Base-by-base conservation (phyloP, 106 monocot species). In the Gastrodia elata region DNA sequence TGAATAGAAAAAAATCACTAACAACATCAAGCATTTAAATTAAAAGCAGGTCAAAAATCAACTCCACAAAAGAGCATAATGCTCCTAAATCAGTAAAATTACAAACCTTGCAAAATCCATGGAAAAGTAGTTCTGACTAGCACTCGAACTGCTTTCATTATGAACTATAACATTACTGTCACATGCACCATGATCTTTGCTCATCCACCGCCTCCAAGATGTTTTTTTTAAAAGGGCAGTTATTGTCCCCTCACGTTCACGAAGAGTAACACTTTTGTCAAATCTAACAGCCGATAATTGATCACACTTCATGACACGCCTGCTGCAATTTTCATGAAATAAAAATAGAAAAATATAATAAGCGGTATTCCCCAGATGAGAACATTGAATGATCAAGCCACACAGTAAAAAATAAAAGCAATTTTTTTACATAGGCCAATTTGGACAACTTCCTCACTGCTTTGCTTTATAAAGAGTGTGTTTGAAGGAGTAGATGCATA, bases 21-120 rank as follows among this genome's bases (percentile, higher is more conserved):
- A 4, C 22, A n/a, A n/a, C 22, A 52, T 52, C 52, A 18, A 52
- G 52, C 20, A 46, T 2, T 46, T 15, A 8, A 65, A 65, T 58
- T 25, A 26, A 58, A 26, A 58, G 26, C 24, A 61, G 61, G 30
- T 30, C 32, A 61, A 61, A 61, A 2, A 8, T 61, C 32, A 61
- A 13, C 61, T 27, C 30, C 32, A 32, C 27, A 30, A 5, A 8
- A 10, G 32, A 33, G 32, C 10, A 32, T 30, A 61, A 13, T 61
- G 61, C 32, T 67, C n/a, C 34, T 6, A 67, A 38, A 67, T 30
- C 67, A 36, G 67, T 36, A 38, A 69, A 22, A 3, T 35, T 40
- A 69, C 69, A 34, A 52, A 93, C 93, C 93, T 93, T 70, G 87
- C 89, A 77, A 82, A 55, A 76, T 92, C 86, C 39, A 82, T 71